Evolutionary conservation across 345 rosid genomes (phyloP), one percentile per base, ranked within the genome.

Genomic region (Gossypium rotundifolium): DNA sequence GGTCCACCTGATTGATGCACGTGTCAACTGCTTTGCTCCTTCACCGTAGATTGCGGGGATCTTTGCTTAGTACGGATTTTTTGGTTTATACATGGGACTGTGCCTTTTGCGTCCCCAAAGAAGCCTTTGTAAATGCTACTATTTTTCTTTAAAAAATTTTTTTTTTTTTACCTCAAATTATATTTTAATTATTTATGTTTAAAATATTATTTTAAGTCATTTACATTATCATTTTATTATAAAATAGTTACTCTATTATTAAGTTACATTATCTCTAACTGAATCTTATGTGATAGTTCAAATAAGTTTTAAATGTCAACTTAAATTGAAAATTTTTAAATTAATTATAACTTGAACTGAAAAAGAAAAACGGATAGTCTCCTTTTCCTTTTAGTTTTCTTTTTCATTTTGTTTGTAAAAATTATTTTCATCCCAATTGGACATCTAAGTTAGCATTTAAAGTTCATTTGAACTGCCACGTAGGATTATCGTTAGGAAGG

Each of bases 1-100:
- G 74, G 65, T 2, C 75, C 54, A 57, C 20, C 52, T 20, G 11
- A 45, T 46, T 18, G 49, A 2, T 10, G 65, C 65, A 71, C 74
- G 65, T 71, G 74, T 71, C 64, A 20, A 42, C 16, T 7, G 18
- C 27, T n/a, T 59, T 4, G 7, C 53, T 33, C 25, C n/a, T 12
- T 42, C 53, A 57, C 51, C 74, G 74, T 71, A 57, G 74, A 71
- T 71, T 57, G 64, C 65, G 74, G 74, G 42, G 38, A 49, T 64
- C 25, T 64, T 64, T 38, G 14, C 20, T 13, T 42, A 6, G 65
- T 71, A 57, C 54, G 53, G 65, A 13, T 8, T 22, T 7, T 71
- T 57, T 42, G 0, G 8, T 18, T 33, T 5, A 5, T 33, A 51
- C 12, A 7, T 51, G n/a, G 11, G 27, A 53, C 18, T 11, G 73